These are phyloP conservation scores for Nephromyces sp. DNA, from an alignment of 169 alveolate species.

Conservation along the genomic window DNA sequence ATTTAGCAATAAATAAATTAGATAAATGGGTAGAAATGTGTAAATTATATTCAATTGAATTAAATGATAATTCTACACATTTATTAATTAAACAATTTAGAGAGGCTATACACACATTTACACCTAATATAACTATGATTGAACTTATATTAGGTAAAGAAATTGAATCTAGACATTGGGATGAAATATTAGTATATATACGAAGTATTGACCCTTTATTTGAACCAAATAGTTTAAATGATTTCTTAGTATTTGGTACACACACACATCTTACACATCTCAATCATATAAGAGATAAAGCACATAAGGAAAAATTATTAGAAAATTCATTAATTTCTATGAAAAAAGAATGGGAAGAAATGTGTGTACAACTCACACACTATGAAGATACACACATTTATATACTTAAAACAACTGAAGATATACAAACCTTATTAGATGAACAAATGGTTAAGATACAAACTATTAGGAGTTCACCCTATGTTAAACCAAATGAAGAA, in stretches of 20 bases:
- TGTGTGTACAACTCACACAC: slow-evolving; percentile 46
- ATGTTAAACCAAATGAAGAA: slow-evolving; percentile 60
- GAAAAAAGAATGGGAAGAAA: slow-evolving; percentile 73
- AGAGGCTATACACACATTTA: not conserved
- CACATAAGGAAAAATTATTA: slow-evolving; percentile 42
- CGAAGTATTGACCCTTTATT: not conserved
- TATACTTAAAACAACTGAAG: slow-evolving; percentile 64
- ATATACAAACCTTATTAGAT: slow-evolving; percentile 57
- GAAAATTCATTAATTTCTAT: slow-evolving; percentile 33
- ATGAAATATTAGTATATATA: not conserved
- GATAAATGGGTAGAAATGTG: not conserved
- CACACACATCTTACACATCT: slow-evolving; percentile 22
- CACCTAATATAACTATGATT: not conserved
- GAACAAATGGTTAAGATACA: slow-evolving; percentile 67
- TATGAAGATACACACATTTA: slow-evolving; percentile 57
- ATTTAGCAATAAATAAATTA: not conserved
- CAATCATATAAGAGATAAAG: slow-evolving; percentile 48
- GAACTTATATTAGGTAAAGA: not conserved
- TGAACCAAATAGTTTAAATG: not conserved
- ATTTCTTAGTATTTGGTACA: slow-evolving; percentile 11
- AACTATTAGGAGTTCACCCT: slow-evolving; percentile 68
- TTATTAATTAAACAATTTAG: no score
- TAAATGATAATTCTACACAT: not conserved
- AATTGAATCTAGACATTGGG: not conserved
- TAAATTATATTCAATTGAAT: not conserved